Conservation (phyloP, 495 filamentous ascomycete species). For the Penicillium coprophilum region DNA sequence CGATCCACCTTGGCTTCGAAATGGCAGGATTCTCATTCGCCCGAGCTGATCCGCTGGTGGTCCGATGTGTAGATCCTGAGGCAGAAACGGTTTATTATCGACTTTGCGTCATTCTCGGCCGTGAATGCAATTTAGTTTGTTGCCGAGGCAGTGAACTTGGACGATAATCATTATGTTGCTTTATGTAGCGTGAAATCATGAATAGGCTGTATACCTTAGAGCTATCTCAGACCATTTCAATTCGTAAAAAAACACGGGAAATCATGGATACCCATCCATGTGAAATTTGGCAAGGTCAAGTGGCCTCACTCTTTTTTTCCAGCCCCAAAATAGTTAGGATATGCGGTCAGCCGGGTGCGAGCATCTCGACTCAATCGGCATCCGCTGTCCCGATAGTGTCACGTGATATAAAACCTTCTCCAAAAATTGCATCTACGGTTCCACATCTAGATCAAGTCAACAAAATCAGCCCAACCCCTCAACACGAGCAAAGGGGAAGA, state of each 20-base stretch:
- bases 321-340: background rate
- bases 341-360: constrained; percentile 1
- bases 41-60: constrained; percentile 8
- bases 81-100: constrained; percentile 11
- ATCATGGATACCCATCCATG: background rate
- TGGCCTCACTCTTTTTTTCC: background rate
- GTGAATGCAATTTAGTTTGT: background rate
- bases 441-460: constrained; percentile 7
- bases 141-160: background rate
- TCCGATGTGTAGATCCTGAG: constrained; percentile 13
- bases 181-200: background rate
- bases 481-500: background rate
- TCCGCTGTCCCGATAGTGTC: constrained; percentile 2
- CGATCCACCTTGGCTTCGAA: constrained; percentile 29
- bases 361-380: constrained; percentile 1
- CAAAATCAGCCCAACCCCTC: constrained; percentile 6
- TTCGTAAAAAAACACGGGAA: background rate
- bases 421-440: constrained; percentile 19
- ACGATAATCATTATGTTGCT: background rate
- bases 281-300: background rate
- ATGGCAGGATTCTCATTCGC: constrained; percentile 26
- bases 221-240: background rate
- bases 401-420: constrained; percentile 14
- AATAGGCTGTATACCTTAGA: background rate
- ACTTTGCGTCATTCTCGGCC: constrained; percentile 1